Percentiles rank a stretch among this genome's conserved stretches.
Conservation (phyloP, 495 filamentous ascomycete genomes). For the Physcia stellaris region DNA sequence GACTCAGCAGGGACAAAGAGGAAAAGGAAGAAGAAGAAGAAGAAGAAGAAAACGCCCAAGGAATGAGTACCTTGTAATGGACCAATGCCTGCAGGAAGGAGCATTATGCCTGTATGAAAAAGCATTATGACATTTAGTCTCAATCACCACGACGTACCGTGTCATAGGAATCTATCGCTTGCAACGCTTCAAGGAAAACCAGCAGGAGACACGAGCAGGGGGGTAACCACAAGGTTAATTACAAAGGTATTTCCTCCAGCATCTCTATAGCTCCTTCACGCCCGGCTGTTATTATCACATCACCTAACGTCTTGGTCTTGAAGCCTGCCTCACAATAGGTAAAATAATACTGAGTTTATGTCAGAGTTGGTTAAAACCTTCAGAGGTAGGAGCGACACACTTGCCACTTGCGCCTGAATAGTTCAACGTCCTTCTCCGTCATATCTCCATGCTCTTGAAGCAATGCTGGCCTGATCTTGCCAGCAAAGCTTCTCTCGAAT, state of each 20-base stretch:
- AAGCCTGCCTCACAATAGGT: slow-evolving; percentile 62
- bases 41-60: slow-evolving; percentile 31
- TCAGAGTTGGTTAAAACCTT: slow-evolving; percentile 1
- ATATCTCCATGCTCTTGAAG: slow-evolving; percentile 37
- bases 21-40: slow-evolving; percentile 30
- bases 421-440: slow-evolving; percentile 41
- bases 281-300: slow-evolving; percentile 52
- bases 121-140: too few species aligned
- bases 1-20: slow-evolving; percentile 9
- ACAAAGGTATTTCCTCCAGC: slow-evolving; percentile 52
- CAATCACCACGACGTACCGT: too few species aligned
- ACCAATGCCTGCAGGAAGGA: slow-evolving; percentile 6
- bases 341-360: slow-evolving; percentile 47
- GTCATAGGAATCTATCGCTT: too few species aligned
- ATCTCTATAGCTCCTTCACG: slow-evolving; percentile 53
- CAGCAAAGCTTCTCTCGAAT: slow-evolving; percentile 47
- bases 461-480: slow-evolving; percentile 39
- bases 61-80: slow-evolving; percentile 15
- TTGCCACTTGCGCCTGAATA: slow-evolving; percentile 58
- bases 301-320: slow-evolving; percentile 51
- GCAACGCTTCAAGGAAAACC: too few species aligned
- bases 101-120: too few species aligned
- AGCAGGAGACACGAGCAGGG: too few species aligned
- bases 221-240: too few species aligned
- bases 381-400: slow-evolving; percentile 18